These are phyloP conservation scores for Flaveria brownii DNA, from an alignment of 129 eudicot species.

Conservation along the genomic window DNA sequence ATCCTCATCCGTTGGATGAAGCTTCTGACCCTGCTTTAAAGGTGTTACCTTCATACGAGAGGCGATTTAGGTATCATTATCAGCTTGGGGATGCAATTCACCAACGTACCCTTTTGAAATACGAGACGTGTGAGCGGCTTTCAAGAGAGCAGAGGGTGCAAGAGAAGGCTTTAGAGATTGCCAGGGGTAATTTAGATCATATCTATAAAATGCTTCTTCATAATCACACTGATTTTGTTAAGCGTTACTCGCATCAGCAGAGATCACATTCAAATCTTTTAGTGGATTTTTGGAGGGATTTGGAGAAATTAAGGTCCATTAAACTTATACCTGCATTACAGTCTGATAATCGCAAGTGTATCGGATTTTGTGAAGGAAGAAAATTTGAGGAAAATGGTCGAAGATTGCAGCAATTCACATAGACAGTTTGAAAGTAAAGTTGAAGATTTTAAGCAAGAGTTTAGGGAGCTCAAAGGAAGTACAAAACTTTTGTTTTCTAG, in stretches of 20 bases:
- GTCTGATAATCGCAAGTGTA: slow-evolving; percentile 52
- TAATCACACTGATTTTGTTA: slow-evolving; percentile 64
- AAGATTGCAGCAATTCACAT: slow-evolving; percentile 76
- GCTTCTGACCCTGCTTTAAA: slow-evolving; percentile 90
- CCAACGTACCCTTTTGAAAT: slow-evolving; percentile 50
- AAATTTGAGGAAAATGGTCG: slow-evolving; percentile 64
- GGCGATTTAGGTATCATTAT: slow-evolving; percentile 81
- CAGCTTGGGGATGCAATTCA: slow-evolving; percentile 65
- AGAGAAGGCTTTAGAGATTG: slow-evolving; percentile 93
- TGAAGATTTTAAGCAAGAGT: slow-evolving; percentile 80
- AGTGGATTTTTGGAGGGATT: slow-evolving; percentile 66
- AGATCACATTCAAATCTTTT: slow-evolving; percentile 65
- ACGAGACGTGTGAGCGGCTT: slow-evolving; percentile 66
- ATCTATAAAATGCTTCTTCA: slow-evolving; percentile 69
- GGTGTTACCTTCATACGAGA: slow-evolving; percentile 83
- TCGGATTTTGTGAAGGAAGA: slow-evolving; percentile 84
- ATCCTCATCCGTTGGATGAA: slow-evolving; percentile 80
- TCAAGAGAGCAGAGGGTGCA: slow-evolving; percentile 78
- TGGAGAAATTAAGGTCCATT: slow-evolving; percentile 66
- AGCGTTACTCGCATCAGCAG: slow-evolving; percentile 68
- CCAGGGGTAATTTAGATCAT: slow-evolving; percentile 80
- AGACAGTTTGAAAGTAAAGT: slow-evolving; percentile 89
- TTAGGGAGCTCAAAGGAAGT: slow-evolving; percentile 70
- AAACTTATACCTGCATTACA: slow-evolving; percentile 71
- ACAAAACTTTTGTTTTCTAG: slow-evolving; percentile 67